Evolutionary conservation across 129 eudicot species (phyloP).

Genomic region (Helichrysum umbraculigerum): DNA sequence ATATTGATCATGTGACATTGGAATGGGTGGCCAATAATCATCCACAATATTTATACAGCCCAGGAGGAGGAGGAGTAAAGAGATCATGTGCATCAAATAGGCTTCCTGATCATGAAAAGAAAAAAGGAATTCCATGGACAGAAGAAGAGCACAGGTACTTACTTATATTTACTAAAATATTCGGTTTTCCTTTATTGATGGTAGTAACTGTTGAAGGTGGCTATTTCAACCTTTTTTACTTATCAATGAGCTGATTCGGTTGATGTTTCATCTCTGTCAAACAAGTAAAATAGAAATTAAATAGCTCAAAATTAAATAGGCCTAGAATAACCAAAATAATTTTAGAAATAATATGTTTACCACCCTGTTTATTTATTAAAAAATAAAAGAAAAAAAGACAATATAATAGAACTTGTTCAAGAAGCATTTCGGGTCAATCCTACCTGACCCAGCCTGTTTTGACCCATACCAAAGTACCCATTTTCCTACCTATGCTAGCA

Average conservation of each 20-base stretch:
- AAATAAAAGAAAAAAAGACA: not conserved
- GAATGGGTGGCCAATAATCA: slow-evolving; percentile 54
- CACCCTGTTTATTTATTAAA: not conserved
- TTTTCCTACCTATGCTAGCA: not conserved
- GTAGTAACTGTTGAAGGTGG: not conserved
- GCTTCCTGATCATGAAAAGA: slow-evolving; percentile 74
- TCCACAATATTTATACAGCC: slow-evolving; percentile 39
- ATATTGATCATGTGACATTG: slow-evolving; percentile 37
- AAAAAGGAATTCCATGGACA: slow-evolving; percentile 92
- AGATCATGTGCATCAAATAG: slow-evolving; percentile 34
- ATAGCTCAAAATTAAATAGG: not conserved
- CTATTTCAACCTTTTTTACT: not conserved
- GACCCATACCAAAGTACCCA: not conserved
- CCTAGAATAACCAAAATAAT: not conserved
- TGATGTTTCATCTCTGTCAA: not conserved
- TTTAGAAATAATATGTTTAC: no score
- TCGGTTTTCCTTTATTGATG: not conserved
- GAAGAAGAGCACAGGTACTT: slow-evolving; percentile 91
- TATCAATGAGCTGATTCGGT: not conserved
- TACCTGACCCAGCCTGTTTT: not conserved
- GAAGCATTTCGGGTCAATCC: not conserved
- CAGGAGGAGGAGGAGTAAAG: slow-evolving; percentile 56
- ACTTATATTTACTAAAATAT: not conserved
- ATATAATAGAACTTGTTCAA: not conserved
- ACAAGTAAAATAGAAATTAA: not conserved